Evolutionary conservation across 805 yeast species (phyloP), one percentile per base, ranked within the genome.

Genomic region (Kockiozyma suomiensis): DNA sequence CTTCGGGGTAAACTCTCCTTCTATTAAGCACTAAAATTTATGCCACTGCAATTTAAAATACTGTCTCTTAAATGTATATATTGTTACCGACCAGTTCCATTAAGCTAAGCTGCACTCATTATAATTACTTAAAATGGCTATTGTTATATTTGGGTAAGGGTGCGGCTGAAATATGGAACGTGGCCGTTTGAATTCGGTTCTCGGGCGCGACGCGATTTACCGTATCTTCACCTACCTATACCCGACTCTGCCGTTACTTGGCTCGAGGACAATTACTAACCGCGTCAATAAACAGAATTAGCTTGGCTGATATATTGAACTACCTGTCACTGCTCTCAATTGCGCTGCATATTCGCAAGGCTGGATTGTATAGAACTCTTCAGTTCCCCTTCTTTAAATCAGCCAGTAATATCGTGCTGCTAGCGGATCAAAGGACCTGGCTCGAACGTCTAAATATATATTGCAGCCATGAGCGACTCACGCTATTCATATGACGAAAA

Each of bases 401-500:
- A n/a, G 42, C 17, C 21, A 17, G 19, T 4, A 15, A n/a, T 15
- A 38, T 38, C 7, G 19, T n/a, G 17, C 42, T 3, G 19, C 21
- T 17, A n/a, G 38, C 12, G n/a, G n/a, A 13, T 33, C 38, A 13
- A 13, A 5, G n/a, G 5, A 33, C 5, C 38, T 33, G 12, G n/a
- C 38, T 2, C n/a, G 12, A 13, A 33, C 10, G 13, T 13, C 2
- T 10, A 19, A 5, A 21, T n/a, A n/a, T 17, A 6, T 21, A 23
- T 19, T 30, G 30, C 40, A 48, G 25, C 37, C 46, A 81, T 80
- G 83, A 77, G 82, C 56, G 81, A 80, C 66, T 74, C 84, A 50
- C 74, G 86, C 69, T 88, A 87, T 74, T 84, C 85, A 43, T 91
- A 91, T 73, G 97, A 91, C 76, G 97, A 91, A 72, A 84, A 84